Conservation (phyloP, 148 eudicot genomes). For the Mesembryanthemum crystallinum region DNA sequence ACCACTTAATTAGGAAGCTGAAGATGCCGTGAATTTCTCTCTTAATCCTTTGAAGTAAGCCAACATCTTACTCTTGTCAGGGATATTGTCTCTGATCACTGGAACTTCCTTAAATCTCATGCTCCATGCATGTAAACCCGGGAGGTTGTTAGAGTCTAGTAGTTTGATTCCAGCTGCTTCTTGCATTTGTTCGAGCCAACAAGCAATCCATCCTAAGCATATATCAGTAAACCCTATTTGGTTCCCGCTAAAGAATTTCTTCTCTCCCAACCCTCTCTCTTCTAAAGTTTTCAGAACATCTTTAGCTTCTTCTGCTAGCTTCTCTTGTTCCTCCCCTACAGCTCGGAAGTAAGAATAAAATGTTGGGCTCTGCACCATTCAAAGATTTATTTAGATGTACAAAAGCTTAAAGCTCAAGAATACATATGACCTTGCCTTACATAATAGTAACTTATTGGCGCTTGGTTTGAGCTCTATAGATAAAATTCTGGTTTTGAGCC, state of each 20-base stretch:
- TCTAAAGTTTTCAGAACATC: slow-evolving; percentile 22
- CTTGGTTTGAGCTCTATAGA: not conserved
- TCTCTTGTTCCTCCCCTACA: slow-evolving; percentile 29
- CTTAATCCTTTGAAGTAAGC: slow-evolving; percentile 27
- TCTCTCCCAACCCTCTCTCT: slow-evolving; percentile 24
- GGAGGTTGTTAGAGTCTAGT: slow-evolving; percentile 20
- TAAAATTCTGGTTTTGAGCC: too few relatives aligned
- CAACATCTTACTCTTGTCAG: slow-evolving; percentile 19
- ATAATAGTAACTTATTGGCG: not conserved
- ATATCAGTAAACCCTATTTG: slow-evolving; percentile 25
- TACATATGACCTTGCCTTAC: not conserved
- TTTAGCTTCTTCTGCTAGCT: slow-evolving; percentile 27
- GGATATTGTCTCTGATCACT: slow-evolving; percentile 22
- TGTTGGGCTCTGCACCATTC: slow-evolving; percentile 22
- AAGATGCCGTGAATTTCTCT: slow-evolving; percentile 17
- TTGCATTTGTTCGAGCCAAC: slow-evolving; percentile 29
- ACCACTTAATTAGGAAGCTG: not conserved
- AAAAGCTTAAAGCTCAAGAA: not conserved
- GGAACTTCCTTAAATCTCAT: slow-evolving; percentile 23
- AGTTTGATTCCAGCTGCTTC: slow-evolving; percentile 29
- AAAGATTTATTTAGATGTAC: not conserved
- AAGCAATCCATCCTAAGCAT: slow-evolving; percentile 30
- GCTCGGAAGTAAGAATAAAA: slow-evolving; percentile 30
- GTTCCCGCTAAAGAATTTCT: slow-evolving; percentile 24
- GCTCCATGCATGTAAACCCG: slow-evolving; percentile 29